Evolutionary conservation across 1,139 yeast species (phyloP), one percentile per base, ranked within the genome.

Genomic region (Suhomyces wounanorum): DNA sequence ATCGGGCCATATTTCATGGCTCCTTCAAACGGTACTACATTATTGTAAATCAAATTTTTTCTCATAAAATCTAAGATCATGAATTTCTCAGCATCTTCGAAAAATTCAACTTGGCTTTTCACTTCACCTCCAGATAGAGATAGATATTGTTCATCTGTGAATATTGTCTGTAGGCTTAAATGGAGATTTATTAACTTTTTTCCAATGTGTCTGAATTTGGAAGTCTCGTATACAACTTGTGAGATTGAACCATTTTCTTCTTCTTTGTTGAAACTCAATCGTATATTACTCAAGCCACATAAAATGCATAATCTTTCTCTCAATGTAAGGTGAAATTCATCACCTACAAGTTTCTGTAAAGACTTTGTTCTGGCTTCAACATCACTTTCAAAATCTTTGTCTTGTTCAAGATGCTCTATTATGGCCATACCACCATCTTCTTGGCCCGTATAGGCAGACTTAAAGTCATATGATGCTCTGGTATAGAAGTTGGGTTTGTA

Each of bases 51-150:
- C 18, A 59, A 55, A 53, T 68, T 66, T 31, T 59, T 57, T 47
- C 61, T 70, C 79, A 77, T 75, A 56, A 70, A 73, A 30, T 57
- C 59, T 3, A 66, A 62, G 18, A 75, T 61, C 9, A 72, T 54
- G 5, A 47, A 46, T 6, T 54, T 52, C n/a, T 61, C 60, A 6
- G 41, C 41, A 42, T 63, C 58, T 13, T 56, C 53, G 36, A 73
- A 65, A 17, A 59, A 39, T 10, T 50, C 52, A 40, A 67, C 52
- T 40, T 59, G 55, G 14, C 52, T 54, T 25, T 61, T 59, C 1
- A 76, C 52, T 11, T 73, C 78, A 3, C 53, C 57, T 17, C 63
- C 56, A 1, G 70, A 60, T 7, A 67, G 55, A 0, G 77, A 64
- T 13, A 74, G 61, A 52, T 65, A 65, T 33, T 62, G 59, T 10